Conservation (phyloP, 495 filamentous ascomycete species). For the Penicillium salamii region DNA sequence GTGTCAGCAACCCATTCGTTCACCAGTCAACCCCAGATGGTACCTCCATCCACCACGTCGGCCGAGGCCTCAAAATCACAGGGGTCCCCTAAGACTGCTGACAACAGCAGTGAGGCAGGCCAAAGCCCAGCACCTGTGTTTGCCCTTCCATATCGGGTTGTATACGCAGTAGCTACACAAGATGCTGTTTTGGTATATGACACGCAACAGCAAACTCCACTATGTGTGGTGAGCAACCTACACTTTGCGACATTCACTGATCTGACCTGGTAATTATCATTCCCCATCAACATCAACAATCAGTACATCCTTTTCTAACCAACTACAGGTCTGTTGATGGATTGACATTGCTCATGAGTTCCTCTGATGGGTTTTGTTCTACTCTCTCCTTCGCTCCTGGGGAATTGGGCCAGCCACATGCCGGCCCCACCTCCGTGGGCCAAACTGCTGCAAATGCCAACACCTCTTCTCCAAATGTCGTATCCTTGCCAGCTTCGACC, state of each 20-base stretch:
- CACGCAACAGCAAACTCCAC: slow-evolving; percentile 90
- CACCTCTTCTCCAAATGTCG: slow-evolving; percentile 54
- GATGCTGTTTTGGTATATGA: slow-evolving; percentile 96
- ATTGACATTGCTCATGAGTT: slow-evolving; percentile 87
- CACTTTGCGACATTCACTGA: slow-evolving; percentile 98
- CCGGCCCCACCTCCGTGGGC: slow-evolving; percentile 56
- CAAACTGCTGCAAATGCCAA: slow-evolving; percentile 43
- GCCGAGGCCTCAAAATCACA: slow-evolving; percentile 43
- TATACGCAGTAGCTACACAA: slow-evolving; percentile 96
- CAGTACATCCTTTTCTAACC: slow-evolving; percentile 8
- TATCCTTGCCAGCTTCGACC: slow-evolving; percentile 64
- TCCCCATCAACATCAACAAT: slow-evolving; percentile 26
- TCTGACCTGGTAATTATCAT: slow-evolving; percentile 73
- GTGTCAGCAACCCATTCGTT: slow-evolving; percentile 53
- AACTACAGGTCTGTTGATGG: slow-evolving; percentile 87
- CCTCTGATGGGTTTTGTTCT: slow-evolving; percentile 97
- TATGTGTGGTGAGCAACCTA: slow-evolving; percentile 92
- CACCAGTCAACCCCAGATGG: slow-evolving; percentile 65
- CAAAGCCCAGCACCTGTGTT: slow-evolving; percentile 67
- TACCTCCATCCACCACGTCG: slow-evolving; percentile 68
- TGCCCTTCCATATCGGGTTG: slow-evolving; percentile 82
- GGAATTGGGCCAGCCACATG: slow-evolving; percentile 86
- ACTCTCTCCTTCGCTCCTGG: slow-evolving; percentile 77
- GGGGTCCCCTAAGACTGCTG: slow-evolving; percentile 51
- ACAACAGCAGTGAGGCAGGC: slow-evolving; percentile 49